Conservation (phyloP, 371 early-diverging fungal genomes). For the Pancytospora epiphaga region DNA sequence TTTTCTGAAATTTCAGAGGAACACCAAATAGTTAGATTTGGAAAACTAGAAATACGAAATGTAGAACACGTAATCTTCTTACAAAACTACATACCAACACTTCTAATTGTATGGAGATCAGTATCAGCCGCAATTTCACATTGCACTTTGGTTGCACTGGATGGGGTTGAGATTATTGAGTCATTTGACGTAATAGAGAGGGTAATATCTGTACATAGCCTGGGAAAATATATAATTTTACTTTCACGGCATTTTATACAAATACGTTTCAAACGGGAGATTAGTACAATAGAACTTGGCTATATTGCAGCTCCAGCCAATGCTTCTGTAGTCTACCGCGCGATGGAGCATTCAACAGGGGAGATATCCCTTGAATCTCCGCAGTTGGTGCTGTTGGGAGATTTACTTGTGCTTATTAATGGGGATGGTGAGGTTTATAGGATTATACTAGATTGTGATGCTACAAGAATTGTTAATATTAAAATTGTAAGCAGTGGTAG, state of each 20-base stretch:
- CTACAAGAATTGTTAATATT: neutral
- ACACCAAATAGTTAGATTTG: neutral
- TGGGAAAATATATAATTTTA: neutral
- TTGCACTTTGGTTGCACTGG: constrained; percentile 1
- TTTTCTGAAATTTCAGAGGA: neutral
- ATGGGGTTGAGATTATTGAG: neutral
- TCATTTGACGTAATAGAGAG: neutral
- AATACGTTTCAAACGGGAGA: neutral
- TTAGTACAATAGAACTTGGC: neutral
- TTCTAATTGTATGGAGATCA: neutral
- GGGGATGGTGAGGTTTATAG: constrained; percentile 16
- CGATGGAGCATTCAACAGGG: neutral
- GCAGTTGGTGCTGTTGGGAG: neutral
- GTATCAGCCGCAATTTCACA: neutral
- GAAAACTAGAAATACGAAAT: neutral
- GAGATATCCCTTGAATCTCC: neutral
- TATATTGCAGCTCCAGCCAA: neutral
- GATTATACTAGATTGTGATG: neutral
- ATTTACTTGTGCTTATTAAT: constrained; percentile 12
- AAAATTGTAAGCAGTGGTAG: neutral
- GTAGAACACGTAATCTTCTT: neutral
- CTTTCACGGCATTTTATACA: neutral
- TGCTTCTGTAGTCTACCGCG: neutral
- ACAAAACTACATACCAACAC: neutral
- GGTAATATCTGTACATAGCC: neutral